Evolutionary conservation across 2,329 filamentous ascomycete genomes (phyloP), one percentile per base, ranked within the genome.

Genomic region (Monosporascus sp.): DNA sequence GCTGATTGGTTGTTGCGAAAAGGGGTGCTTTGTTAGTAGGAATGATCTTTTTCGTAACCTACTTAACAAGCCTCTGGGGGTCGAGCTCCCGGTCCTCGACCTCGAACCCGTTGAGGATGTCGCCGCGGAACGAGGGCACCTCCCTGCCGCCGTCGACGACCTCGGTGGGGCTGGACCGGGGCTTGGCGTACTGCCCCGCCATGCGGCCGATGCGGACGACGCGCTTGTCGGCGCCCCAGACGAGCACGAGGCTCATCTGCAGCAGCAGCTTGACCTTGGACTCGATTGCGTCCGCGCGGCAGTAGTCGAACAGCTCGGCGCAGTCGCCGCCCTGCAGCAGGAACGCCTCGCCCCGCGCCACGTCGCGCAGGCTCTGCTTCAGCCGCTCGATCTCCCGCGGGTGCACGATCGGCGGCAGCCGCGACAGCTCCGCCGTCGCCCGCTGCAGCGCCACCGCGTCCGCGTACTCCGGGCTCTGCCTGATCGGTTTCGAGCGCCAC

Each of bases 131-230:
- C 43, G 89, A 94, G 4, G 90, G 89, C 52, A 96, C 87, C 65
- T 91, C 84, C 55, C 84, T 82, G 50, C 91, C 92, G 59, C 95
- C 78, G 43, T 24, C 43, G 49, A 95, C 76, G 2, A 85, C 80
- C 74, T 99, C 94, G 38, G 85, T 92, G 0, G 93, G 89, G 63
- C 87, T 96, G 4, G 91, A 96, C 53, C 94, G 80, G 2, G 93
- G 94, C 74, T 99, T 99, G 31, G 94, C 94, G 67, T 96, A 99
- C 77, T 99, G 94, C 3, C 94, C 94, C 14, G 94, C 94, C 85
- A 97, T 97, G 56, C 94, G 85, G 17, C 91, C 94, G 65, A 99
- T 96, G 61, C 94, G 85, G 48, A 99, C 91, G 4, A 99, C 91
- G 6, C 89, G 89, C 73, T 85, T 85, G 72, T 81, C 78, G 55